Evolutionary conservation across 2,329 filamentous ascomycete genomes (phyloP).

Genomic region (Fusarium liriodendri): DNA sequence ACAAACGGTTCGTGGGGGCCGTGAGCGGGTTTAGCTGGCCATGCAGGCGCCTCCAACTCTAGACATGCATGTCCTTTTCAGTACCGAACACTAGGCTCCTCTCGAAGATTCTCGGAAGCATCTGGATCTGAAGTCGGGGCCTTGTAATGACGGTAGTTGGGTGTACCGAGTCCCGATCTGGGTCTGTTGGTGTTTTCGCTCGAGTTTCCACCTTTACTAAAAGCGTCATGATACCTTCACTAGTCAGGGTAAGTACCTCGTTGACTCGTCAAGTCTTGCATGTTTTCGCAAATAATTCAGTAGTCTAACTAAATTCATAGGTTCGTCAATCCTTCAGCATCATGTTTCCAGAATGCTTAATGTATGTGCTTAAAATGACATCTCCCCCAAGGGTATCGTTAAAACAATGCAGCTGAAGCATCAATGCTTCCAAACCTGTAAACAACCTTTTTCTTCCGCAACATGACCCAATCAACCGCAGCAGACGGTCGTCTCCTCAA

Average conservation of each 20-base stretch:
- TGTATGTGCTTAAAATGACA: background rate
- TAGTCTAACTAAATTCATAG: background rate
- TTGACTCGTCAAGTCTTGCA: background rate
- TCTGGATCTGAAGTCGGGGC: background rate
- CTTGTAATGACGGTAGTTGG: background rate
- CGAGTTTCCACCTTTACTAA: background rate
- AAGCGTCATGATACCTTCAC: background rate
- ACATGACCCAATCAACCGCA: conserved; percentile 49
- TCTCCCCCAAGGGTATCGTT: conserved; percentile 24
- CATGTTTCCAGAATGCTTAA: background rate
- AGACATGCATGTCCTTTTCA: background rate
- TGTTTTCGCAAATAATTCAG: background rate
- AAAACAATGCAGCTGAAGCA: conserved; percentile 8
- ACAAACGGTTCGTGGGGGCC: background rate
- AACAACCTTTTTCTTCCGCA: background rate
- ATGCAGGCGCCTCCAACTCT: background rate
- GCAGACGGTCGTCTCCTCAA: conserved; percentile 61
- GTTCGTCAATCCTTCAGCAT: background rate
- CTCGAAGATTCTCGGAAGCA: background rate
- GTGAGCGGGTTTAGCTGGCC: background rate
- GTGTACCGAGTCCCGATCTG: background rate
- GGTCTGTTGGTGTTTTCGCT: background rate
- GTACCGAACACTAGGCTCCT: background rate
- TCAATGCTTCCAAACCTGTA: background rate
- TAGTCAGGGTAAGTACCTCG: background rate